Percentiles rank a stretch among this genome's conserved stretches.
Evolutionary conservation across 2,329 filamentous ascomycete genomes (phyloP).

Genomic region (Cadophora gregata): DNA sequence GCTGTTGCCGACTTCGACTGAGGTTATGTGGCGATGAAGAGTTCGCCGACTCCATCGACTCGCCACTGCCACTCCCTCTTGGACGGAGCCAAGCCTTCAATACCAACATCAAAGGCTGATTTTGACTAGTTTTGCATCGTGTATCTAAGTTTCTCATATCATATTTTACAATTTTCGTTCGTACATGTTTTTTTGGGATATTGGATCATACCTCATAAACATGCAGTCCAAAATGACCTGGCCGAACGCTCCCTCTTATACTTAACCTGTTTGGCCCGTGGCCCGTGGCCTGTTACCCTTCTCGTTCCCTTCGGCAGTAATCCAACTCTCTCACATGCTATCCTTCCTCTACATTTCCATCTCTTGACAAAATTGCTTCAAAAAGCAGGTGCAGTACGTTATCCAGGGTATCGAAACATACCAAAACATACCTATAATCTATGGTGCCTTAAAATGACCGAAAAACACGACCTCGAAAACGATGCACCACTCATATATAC

Average conservation of each 20-base stretch:
- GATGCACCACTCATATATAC: not conserved
- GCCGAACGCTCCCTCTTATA: not conserved
- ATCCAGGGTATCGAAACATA: constrained; percentile 8
- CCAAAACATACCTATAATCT: not conserved
- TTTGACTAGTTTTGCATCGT: not conserved
- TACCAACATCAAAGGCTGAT: not conserved
- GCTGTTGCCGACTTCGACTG: too few relatives aligned
- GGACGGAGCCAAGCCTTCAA: too few relatives aligned
- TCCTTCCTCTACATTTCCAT: not conserved
- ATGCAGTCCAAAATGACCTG: not conserved
- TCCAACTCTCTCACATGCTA: not conserved
- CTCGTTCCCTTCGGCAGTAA: too few relatives aligned
- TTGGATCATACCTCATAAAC: not conserved
- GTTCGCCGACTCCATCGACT: too few relatives aligned
- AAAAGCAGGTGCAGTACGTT: not conserved
- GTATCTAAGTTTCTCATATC: not conserved
- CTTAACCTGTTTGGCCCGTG: not conserved
- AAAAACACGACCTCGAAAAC: not conserved
- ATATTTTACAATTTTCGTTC: not conserved
- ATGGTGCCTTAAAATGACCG: not conserved
- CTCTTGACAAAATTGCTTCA: not conserved
- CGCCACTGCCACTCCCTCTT: too few relatives aligned
- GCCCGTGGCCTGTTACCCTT: not conserved
- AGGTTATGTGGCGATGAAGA: too few relatives aligned
- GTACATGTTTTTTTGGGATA: not conserved